Base-by-base conservation (phyloP, 2,329 filamentous ascomycete species). In the Xylaria sp. region DNA sequence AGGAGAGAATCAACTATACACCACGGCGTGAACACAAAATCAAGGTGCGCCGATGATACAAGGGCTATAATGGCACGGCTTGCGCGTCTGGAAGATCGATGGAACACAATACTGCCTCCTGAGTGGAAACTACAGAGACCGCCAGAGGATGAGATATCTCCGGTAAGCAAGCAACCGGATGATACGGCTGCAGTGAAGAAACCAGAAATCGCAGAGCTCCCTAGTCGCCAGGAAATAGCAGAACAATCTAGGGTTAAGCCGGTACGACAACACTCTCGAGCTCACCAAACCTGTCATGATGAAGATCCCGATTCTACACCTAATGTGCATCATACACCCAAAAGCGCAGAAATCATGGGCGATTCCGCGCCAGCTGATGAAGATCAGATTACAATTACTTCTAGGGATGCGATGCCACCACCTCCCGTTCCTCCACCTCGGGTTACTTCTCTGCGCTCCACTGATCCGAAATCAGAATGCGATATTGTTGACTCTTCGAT, bases 341-440 rank as follows among this genome's bases (percentile, higher is more conserved):
- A 28, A 58, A 59, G n/a, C 13, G 41, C 41, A 9, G 23, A 13
- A 28, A 34, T 39, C n/a, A 3, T 52, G 25, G 25, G 60, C 20
- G 20, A 60, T 52, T 23, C 54, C 25, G 23, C 25, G 2, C n/a
- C 61, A 23, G 50, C 48, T 12, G 54, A 63, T 10, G 65, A 62
- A 39, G 74, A 73, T 51, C 65, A 66, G 50, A 39, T 41, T 57
- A 76, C 75, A 32, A 50, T 71, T 23, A 57, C 72, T 66, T 79
- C 78, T 12, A 74, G 72, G 69, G 76, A 77, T 51, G 71, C 69
- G 50, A 79, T 79, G 77, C 78, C 78, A 15, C 78, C 78, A 28
- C 78, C 78, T 37, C 75, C 76, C n/a, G 51, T 77, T 15, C 76
- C 78, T 46, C 18, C 20, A 51, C 18, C 52, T 39, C 70, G 32